Evolutionary conservation across 352 stramenopile species (phyloP).

Genomic region (Globisporangium cystogenes): DNA sequence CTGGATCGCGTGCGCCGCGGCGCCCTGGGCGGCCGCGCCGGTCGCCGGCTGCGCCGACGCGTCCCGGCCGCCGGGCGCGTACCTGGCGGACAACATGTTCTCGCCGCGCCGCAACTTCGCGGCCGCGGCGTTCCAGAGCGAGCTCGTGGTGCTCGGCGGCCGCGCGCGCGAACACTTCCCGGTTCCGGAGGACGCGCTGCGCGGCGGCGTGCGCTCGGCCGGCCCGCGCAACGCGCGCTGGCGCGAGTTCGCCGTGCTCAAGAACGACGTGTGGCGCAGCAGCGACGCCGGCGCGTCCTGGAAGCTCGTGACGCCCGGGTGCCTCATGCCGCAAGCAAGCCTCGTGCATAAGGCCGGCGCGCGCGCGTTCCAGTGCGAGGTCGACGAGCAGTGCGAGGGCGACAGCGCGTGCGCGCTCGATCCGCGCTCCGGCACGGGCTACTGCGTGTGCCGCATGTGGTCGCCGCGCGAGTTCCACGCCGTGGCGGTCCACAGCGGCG

Average conservation of each 20-base stretch:
- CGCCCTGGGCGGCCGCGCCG: conserved; percentile 42
- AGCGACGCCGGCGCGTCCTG: conserved; percentile 62
- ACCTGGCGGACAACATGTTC: conserved; percentile 77
- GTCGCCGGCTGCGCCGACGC: conserved; percentile 51
- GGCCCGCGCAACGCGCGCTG: conserved; percentile 35
- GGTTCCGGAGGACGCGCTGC: conserved; percentile 40
- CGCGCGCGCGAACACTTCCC: conserved; percentile 55
- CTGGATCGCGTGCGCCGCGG: conserved; percentile 60
- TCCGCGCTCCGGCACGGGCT: conserved; percentile 28
- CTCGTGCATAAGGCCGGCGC: conserved; percentile 48
- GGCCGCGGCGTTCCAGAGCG: conserved; percentile 46
- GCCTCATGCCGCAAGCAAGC: conserved; percentile 39
- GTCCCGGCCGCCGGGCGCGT: conserved; percentile 48
- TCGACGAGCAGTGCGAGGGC: conserved; percentile 58
- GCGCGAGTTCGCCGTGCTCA: conserved; percentile 64
- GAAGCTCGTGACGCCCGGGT: conserved; percentile 66
- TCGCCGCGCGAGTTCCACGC: conserved; percentile 69
- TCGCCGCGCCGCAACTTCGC: conserved; percentile 67
- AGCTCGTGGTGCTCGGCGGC: conserved; percentile 57
- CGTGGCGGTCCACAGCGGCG: conserved; percentile 30
- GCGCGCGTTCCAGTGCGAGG: conserved; percentile 46
- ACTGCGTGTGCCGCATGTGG: conserved; percentile 76
- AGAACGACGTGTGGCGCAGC: conserved; percentile 80
- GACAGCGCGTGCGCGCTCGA: conserved; percentile 56
- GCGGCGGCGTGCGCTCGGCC: conserved; percentile 27